Percentiles rank a stretch among this genome's conserved stretches.
These are phyloP conservation scores for Nothopassalora personata DNA, from an alignment of 2,329 filamentous ascomycete genomes.

Conservation along the genomic window DNA sequence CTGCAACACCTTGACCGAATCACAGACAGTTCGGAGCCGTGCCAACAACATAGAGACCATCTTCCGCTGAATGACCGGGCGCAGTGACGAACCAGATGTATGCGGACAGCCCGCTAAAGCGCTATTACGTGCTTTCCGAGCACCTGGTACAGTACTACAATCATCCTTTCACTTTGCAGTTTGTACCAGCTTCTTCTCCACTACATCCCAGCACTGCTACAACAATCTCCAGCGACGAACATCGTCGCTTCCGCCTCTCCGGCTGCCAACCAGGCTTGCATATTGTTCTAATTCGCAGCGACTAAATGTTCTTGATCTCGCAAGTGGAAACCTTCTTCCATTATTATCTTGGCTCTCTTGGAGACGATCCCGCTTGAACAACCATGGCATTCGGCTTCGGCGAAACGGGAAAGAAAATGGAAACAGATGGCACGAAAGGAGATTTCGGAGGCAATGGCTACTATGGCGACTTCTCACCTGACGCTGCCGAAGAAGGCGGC, in stretches of 20 bases:
- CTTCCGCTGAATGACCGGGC: too few relatives aligned
- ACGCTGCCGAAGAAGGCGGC: conserved; percentile 30
- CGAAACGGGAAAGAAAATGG: background rate
- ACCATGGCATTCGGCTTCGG: background rate
- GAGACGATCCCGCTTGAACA: conserved; percentile 7
- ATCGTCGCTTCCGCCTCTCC: background rate
- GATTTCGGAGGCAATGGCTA: conserved; percentile 23
- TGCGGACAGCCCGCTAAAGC: too few relatives aligned
- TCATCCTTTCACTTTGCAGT: background rate
- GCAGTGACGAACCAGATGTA: too few relatives aligned
- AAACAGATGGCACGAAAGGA: conserved; percentile 7
- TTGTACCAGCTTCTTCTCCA: background rate
- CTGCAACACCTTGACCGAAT: too few relatives aligned
- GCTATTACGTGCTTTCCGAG: background rate
- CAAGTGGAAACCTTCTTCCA: conserved; percentile 12
- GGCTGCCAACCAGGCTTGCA: background rate
- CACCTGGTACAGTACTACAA: background rate
- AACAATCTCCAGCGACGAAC: background rate
- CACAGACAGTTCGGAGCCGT: too few relatives aligned
- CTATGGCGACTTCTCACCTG: conserved; percentile 24
- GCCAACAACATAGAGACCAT: too few relatives aligned
- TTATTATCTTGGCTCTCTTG: conserved; percentile 13
- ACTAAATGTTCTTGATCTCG: background rate
- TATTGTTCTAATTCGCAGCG: background rate
- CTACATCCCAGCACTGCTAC: background rate